Conservation (phyloP, 1,139 yeast genomes). For the Scheffersomyces insectosa region DNA sequence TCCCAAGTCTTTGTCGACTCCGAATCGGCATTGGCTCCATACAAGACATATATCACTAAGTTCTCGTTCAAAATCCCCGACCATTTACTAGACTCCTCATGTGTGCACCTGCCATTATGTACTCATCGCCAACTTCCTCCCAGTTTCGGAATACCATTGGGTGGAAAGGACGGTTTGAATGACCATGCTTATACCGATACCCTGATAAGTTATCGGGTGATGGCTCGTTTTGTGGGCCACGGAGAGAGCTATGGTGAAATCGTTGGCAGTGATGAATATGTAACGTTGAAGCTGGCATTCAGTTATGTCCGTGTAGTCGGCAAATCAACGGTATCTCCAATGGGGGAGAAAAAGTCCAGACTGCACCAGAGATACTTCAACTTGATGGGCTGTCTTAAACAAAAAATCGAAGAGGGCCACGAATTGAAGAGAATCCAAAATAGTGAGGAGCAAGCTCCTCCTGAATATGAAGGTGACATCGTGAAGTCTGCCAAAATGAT, state of each 20-base stretch:
- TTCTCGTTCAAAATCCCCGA: slow-evolving; percentile 16
- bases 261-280: not conserved
- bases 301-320: not conserved
- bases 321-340: not conserved
- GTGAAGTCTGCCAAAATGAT: slow-evolving; percentile 9
- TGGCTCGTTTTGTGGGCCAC: slow-evolving; percentile 14
- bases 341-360: slow-evolving; percentile 3
- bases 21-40: not conserved
- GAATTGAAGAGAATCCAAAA: not conserved
- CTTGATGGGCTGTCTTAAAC: not conserved
- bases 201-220: slow-evolving; percentile 10
- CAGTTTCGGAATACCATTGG: not conserved
- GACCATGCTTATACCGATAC: slow-evolving; percentile 11
- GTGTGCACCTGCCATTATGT: slow-evolving; percentile 12
- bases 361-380: not conserved
- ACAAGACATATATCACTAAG: slow-evolving; percentile 2
- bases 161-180: not conserved
- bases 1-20: slow-evolving; percentile 9
- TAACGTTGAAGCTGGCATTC: not conserved
- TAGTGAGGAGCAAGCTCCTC: slow-evolving; percentile 1
- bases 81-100: slow-evolving; percentile 13
- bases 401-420: not conserved
- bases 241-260: slow-evolving; percentile 9
- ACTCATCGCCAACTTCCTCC: slow-evolving; percentile 9
- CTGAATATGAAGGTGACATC: slow-evolving; percentile 1